These are phyloP conservation scores for Mycena filopes DNA, from an alignment of 768 basidiomycete species.

Conservation along the genomic window DNA sequence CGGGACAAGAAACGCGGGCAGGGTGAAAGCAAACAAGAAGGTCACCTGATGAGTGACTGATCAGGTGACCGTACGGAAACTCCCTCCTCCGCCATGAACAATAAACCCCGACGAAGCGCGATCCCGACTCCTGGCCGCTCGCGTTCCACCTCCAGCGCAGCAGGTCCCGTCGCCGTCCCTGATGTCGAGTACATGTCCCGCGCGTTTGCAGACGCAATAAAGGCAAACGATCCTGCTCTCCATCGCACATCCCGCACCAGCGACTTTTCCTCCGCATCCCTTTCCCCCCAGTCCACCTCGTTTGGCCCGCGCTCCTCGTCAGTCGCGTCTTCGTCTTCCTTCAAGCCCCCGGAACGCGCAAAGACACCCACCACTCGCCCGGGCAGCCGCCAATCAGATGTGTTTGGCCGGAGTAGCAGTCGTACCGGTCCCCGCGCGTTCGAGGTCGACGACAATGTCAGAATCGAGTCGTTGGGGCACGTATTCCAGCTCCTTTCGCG, in stretches of 20 bases:
- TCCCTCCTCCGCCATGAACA: neutral
- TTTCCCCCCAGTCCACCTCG: slow-evolving; percentile 59
- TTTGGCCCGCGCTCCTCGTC: slow-evolving; percentile 62
- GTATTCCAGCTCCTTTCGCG: too few species aligned
- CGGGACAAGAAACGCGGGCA: slow-evolving; percentile 34
- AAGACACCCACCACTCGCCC: slow-evolving; percentile 71
- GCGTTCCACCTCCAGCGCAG: slow-evolving; percentile 69
- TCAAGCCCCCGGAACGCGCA: slow-evolving; percentile 50
- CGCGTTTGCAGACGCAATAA: slow-evolving; percentile 85
- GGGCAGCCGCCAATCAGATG: slow-evolving; percentile 75
- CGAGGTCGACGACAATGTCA: slow-evolving; percentile 83
- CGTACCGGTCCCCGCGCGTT: slow-evolving; percentile 57
- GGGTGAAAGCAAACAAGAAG: neutral
- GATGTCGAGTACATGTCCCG: slow-evolving; percentile 71
- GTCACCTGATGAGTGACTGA: too few species aligned
- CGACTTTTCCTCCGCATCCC: slow-evolving; percentile 56
- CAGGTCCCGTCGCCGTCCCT: slow-evolving; percentile 45
- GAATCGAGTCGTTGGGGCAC: slow-evolving; percentile 91
- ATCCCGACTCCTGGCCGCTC: slow-evolving; percentile 81
- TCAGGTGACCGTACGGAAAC: too few species aligned
- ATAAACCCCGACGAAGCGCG: slow-evolving; percentile 39
- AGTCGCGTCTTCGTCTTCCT: slow-evolving; percentile 64
- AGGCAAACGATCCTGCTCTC: slow-evolving; percentile 80
- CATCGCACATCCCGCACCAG: slow-evolving; percentile 62
- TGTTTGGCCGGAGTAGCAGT: slow-evolving; percentile 56